Percentiles rank a stretch among this genome's conserved stretches.
Evolutionary conservation across 352 stramenopile species (phyloP).

Genomic region (Phytopythium ostracodes): DNA sequence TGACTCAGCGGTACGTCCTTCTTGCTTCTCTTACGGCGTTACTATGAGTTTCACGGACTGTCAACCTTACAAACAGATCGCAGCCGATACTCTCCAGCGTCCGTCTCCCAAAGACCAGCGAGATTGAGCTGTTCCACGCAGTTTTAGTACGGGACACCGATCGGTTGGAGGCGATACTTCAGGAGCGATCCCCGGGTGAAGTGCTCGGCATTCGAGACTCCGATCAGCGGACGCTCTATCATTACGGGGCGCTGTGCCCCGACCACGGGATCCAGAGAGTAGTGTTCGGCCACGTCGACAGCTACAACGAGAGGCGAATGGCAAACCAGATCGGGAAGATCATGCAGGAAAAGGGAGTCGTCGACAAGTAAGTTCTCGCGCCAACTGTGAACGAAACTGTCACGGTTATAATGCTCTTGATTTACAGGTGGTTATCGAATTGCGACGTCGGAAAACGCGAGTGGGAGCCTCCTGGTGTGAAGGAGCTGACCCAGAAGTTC

Average conservation of each 20-base stretch:
- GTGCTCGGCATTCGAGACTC: constrained; percentile 28
- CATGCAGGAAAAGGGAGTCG: constrained; percentile 26
- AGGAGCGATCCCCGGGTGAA: constrained; percentile 20
- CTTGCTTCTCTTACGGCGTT: neutral
- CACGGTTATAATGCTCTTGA: neutral
- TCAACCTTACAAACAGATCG: neutral
- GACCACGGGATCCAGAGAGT: constrained; percentile 10
- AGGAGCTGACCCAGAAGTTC: constrained; percentile 28
- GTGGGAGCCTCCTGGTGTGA: constrained; percentile 42
- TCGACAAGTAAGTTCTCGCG: constrained; percentile 19
- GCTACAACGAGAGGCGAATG: constrained; percentile 21
- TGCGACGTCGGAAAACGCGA: constrained; percentile 7
- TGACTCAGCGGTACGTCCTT: neutral
- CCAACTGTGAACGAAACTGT: neutral
- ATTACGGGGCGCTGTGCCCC: constrained; percentile 42
- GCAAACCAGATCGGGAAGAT: constrained; percentile 21
- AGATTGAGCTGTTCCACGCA: constrained; percentile 42
- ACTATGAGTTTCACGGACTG: neutral
- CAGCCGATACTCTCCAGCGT: neutral
- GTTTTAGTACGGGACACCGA: constrained; percentile 22
- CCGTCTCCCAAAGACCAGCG: constrained; percentile 7
- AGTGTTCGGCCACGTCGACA: constrained; percentile 30
- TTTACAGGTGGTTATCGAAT: constrained; percentile 11
- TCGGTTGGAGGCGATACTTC: constrained; percentile 19
- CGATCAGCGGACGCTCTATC: constrained; percentile 29